Evolutionary conservation across 2,329 filamentous ascomycete species (phyloP), one percentile per base, ranked within the genome.

Genomic region (Huntiella abstrusa): DNA sequence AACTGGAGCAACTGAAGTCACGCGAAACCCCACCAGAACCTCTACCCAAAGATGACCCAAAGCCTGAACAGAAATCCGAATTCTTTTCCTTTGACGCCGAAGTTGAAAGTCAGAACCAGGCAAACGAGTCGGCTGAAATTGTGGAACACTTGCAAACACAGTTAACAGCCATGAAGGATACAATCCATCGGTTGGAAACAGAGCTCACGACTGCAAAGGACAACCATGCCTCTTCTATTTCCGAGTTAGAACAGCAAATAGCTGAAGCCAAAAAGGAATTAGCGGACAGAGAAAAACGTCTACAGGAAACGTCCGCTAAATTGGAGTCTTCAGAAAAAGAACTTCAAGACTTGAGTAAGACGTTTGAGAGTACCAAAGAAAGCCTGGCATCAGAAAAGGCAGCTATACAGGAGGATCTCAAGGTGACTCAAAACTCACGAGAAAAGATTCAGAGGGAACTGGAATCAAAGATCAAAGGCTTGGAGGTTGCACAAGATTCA

Each of bases 61-160:
- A 53, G 61, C 41, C 54, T 55, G 5, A 33, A 32, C 15, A 57
- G 60, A 32, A 57, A 60, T 5, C 47, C 51, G 83, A 93, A 42
- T 81, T 95, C 61, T 95, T 95, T 62, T 94, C 86, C 0, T 92
- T 86, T 54, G 87, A 96, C 49, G 80, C 80, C 43, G 88, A 96
- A 61, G 69, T 92, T 11, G 82, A 83, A 1, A 80, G 91, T 53
- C 11, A 38, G 19, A 11, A 10, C 33, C 17, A 32, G 15, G 22
- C 17, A 28, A 10, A 3, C 4, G 41, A 43, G 11, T 13, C 32
- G 11, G 12, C 34, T n/a, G 34, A 36, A 11, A 36, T 15, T 4
- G 15, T 36, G 12, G 15, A 36, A 16, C 34, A 16, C 34, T 11
- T 36, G 16, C 17, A 41, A 41, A 28, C 10, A 8, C 17, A 41